Percentiles rank a stretch among this genome's conserved stretches.
Conservation (phyloP, 768 basidiomycete species). For the Leccinum pellstonianum region DNA sequence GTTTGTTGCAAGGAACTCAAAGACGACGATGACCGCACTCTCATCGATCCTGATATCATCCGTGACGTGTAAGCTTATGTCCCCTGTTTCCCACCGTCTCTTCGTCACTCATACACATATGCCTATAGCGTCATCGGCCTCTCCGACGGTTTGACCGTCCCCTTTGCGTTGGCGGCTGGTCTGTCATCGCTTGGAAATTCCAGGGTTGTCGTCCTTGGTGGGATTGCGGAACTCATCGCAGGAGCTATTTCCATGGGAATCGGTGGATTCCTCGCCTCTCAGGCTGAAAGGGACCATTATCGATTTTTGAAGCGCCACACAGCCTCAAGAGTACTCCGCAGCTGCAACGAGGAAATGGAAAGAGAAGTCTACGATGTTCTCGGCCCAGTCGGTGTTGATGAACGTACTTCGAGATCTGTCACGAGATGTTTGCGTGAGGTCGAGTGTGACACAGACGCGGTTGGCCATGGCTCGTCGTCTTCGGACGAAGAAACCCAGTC, state of each 20-base stretch:
- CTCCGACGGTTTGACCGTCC: constrained; percentile 87
- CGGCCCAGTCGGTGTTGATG: constrained; percentile 87
- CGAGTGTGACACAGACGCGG: constrained; percentile 45
- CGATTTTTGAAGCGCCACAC: constrained; percentile 77
- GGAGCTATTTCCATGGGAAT: constrained; percentile 99
- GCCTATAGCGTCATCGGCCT: constrained; percentile 77
- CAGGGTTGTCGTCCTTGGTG: constrained; percentile 89
- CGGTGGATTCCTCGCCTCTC: constrained; percentile 95
- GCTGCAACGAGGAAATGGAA: constrained; percentile 94
- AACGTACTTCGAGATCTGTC: constrained; percentile 73
- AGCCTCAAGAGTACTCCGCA: constrained; percentile 76
- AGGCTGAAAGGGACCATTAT: constrained; percentile 95
- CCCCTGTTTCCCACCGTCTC: neutral
- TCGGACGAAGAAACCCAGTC: constrained; percentile 55
- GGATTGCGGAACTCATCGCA: constrained; percentile 93
- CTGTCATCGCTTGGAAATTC: constrained; percentile 88
- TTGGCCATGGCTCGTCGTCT: constrained; percentile 14
- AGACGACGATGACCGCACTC: constrained; percentile 71
- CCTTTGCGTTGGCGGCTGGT: constrained; percentile 88
- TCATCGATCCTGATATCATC: constrained; percentile 84
- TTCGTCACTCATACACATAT: constrained; percentile 2
- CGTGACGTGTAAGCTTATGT: constrained; percentile 71
- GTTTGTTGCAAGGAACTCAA: constrained; percentile 90
- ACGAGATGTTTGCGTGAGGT: constrained; percentile 70
- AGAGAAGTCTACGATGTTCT: constrained; percentile 89